phyloP scores from a whole-genome alignment of 2,329 filamentous ascomycete genomes.

The Bipolaris oryzae region DNA sequence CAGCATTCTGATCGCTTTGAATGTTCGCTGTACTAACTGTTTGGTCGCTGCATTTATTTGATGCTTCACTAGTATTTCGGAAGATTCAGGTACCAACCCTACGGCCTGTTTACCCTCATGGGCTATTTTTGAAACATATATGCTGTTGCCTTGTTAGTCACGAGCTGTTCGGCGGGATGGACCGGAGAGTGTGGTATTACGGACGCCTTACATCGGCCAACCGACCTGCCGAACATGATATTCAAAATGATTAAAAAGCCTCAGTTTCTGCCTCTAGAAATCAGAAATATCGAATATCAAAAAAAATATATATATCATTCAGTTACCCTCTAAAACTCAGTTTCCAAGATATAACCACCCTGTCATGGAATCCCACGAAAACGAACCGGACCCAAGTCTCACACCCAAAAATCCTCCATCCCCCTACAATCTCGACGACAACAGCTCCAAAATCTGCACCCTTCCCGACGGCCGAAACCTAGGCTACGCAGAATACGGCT shows the following conservation, averaged over 20 bases:
- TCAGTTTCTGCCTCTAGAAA: background rate
- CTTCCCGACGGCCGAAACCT: constrained; percentile 47
- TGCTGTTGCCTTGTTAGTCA: constrained; percentile 3
- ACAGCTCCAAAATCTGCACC: constrained; percentile 35
- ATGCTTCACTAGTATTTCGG: too few species aligned
- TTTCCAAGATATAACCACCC: too few species aligned
- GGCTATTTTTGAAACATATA: background rate
- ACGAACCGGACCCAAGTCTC: background rate
- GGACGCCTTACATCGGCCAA: constrained; percentile 1
- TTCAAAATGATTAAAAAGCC: background rate
- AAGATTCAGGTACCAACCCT: too few species aligned
- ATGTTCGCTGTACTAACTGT: too few species aligned
- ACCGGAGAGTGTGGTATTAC: background rate
- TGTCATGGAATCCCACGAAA: background rate
- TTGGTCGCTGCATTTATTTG: too few species aligned
- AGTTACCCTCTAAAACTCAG: too few species aligned
- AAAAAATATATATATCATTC: too few species aligned
- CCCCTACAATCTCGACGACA: constrained; percentile 30
- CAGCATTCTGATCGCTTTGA: too few species aligned
- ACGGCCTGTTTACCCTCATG: too few species aligned
- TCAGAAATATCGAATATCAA: too few species aligned
- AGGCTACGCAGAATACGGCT: constrained; percentile 45
- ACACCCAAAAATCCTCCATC: background rate
- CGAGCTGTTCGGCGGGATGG: background rate
- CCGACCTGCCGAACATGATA: background rate